These are phyloP conservation scores for Lasiosphaeriaceae sp. DNA, from an alignment of 495 filamentous ascomycete genomes.

Conservation along the genomic window DNA sequence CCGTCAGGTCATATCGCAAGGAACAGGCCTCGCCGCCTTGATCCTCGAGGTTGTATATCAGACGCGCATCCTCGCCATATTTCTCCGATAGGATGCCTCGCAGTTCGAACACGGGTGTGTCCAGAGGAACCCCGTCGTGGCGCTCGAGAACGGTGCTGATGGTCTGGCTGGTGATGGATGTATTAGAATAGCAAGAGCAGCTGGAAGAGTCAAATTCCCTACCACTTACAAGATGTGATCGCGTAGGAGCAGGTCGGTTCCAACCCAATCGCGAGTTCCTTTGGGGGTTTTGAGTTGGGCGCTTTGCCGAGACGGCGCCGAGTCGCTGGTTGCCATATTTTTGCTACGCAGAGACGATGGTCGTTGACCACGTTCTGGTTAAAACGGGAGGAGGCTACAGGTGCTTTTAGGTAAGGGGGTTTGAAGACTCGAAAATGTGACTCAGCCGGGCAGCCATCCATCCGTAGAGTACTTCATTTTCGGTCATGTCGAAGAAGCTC, in stretches of 20 bases:
- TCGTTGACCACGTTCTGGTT: no score
- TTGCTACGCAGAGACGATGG: no score
- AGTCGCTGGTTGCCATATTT: no score
- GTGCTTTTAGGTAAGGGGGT: no score
- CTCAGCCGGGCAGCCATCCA: no score
- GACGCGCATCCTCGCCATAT: conserved; percentile 78
- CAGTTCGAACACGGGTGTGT: conserved; percentile 49
- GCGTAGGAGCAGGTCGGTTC: conserved; percentile 16
- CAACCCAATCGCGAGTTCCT: conserved; percentile 24
- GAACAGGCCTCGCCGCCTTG: conserved; percentile 84
- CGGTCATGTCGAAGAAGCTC: no score
- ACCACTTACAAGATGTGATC: conserved; percentile 20
- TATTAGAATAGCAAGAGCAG: neutral
- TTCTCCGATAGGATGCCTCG: conserved; percentile 73
- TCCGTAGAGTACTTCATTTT: no score
- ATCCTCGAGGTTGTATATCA: conserved; percentile 76
- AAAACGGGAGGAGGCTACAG: no score
- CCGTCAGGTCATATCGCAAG: conserved; percentile 86
- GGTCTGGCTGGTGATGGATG: conserved; percentile 14
- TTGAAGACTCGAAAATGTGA: no score
- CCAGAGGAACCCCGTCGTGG: conserved; percentile 39
- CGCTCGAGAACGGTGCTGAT: conserved; percentile 33
- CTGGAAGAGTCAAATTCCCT: neutral
- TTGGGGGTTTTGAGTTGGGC: conserved; percentile 30
- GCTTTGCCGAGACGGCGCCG: no score